Evolutionary conservation across 202 grass and related monocot species (phyloP).

Genomic region (Schoenoplectus tabernaemontani): DNA sequence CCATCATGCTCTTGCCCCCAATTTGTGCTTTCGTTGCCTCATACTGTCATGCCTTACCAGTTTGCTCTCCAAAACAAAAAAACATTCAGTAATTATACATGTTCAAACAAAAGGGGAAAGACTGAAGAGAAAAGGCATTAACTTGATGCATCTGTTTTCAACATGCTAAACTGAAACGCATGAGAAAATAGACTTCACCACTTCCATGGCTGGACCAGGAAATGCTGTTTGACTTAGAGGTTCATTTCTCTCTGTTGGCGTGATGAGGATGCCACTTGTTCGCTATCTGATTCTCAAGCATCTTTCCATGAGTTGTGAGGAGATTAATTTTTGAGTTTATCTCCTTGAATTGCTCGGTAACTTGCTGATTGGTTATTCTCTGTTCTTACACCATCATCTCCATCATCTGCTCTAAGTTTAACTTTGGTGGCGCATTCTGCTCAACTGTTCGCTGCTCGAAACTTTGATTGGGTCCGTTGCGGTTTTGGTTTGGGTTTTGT

Average conservation of each 20-base stretch:
- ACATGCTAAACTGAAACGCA: neutral
- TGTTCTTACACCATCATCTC: too few species aligned
- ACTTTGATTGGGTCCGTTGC: too few species aligned
- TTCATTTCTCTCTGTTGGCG: neutral
- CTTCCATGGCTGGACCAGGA: neutral
- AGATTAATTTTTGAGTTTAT: too few species aligned
- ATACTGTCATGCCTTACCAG: neutral
- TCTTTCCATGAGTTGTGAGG: too few species aligned
- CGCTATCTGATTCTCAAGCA: too few species aligned
- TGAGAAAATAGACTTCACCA: conserved; percentile 26
- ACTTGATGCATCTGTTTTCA: neutral
- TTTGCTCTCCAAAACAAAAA: neutral
- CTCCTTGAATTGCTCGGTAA: too few species aligned
- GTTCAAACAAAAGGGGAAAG: neutral
- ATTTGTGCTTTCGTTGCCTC: neutral
- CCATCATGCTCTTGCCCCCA: conserved; percentile 16
- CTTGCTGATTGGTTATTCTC: too few species aligned
- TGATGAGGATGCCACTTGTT: too few species aligned
- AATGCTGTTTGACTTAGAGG: neutral
- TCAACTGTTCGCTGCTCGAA: too few species aligned
- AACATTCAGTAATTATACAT: neutral
- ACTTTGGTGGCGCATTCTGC: too few species aligned
- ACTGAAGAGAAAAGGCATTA: neutral
- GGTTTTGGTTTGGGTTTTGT: too few species aligned
- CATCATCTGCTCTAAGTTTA: too few species aligned